Evolutionary conservation across 768 basidiomycete species (phyloP), one percentile per base, ranked within the genome.

Genomic region (Boletus eberwhitei): DNA sequence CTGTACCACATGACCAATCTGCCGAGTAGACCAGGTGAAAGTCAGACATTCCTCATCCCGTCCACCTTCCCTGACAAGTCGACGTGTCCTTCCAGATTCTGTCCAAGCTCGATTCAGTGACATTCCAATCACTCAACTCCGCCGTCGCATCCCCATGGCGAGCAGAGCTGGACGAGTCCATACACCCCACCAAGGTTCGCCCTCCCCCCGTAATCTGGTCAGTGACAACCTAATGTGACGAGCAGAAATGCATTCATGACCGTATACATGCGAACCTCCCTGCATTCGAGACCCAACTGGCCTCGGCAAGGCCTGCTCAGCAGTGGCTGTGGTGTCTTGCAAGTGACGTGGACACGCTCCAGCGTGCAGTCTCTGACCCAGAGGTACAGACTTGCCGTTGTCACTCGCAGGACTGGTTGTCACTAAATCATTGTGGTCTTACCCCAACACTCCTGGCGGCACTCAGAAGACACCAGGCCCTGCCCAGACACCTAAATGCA

Each of bases 81-180:
- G 87, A 92, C 68, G 78, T 86, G 8, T 86, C 88, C 21, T 88
- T 90, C 0, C 76, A 77, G 56, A 81, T 92, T 37, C 77, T 93
- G 42, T 78, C 80, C 44, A 86, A 84, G 67, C 76, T 93, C 32
- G 86, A 88, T 57, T 77, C 81, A 26, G 81, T 83, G 11, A 80
- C 82, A 8, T 71, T 73, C 58, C 74, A 82, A 59, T 74, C 84
- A 1, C 68, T 92, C 34, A 83, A 77, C 60, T 81, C 87, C 37
- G 63, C 76, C 34, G 65, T 87, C 48, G 86, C 85, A 13, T 73
- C 79, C 29, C 84, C 83, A 53, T 93, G 89, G 88, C 72, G 89
- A 38, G 66, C 73, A 1, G 86, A 90, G 65, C 76, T 96, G 29
- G 84, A 94, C 60, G 77, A 80, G 43, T 83, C 85, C 14, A 88